phyloP scores from a whole-genome alignment of 257 asterid genomes.

The Solanum dulcamara region DNA sequence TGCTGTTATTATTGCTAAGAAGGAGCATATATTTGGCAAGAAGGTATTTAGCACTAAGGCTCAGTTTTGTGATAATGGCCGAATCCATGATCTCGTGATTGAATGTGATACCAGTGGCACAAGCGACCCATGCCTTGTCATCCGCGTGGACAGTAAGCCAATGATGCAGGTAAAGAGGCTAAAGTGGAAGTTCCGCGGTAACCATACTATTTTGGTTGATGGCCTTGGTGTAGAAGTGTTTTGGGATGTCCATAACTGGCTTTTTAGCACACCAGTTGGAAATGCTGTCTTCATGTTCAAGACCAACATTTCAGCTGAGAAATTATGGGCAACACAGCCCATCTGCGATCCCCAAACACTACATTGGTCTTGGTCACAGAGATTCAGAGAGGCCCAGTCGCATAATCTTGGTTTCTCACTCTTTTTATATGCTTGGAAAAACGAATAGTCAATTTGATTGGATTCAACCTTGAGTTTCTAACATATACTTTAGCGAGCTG shows the following conservation, averaged over 20 bases:
- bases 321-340: constrained; percentile 34
- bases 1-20: constrained; percentile 27
- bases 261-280: constrained; percentile 19
- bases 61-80: constrained; percentile 22
- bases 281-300: constrained; percentile 39
- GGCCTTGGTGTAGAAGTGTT: constrained; percentile 28
- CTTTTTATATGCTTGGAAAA: constrained; percentile 36
- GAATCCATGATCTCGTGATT: constrained; percentile 23
- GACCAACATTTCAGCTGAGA: constrained; percentile 28
- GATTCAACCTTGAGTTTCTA: constrained; percentile 17
- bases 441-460: constrained; percentile 22
- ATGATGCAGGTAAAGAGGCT: constrained; percentile 38
- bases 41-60: constrained; percentile 22
- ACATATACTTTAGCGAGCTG: constrained; percentile 14
- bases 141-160: constrained; percentile 28
- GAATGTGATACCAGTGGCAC: constrained; percentile 34
- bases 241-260: constrained; percentile 46
- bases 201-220: constrained; percentile 31
- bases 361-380: constrained; percentile 31
- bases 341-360: constrained; percentile 18
- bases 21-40: constrained; percentile 35
- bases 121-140: constrained; percentile 21
- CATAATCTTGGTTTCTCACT: constrained; percentile 30
- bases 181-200: constrained; percentile 39
- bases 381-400: constrained; percentile 23